These are phyloP conservation scores for Suhomyces bribrorum DNA, from an alignment of 1,139 yeast genomes.

Conservation along the genomic window DNA sequence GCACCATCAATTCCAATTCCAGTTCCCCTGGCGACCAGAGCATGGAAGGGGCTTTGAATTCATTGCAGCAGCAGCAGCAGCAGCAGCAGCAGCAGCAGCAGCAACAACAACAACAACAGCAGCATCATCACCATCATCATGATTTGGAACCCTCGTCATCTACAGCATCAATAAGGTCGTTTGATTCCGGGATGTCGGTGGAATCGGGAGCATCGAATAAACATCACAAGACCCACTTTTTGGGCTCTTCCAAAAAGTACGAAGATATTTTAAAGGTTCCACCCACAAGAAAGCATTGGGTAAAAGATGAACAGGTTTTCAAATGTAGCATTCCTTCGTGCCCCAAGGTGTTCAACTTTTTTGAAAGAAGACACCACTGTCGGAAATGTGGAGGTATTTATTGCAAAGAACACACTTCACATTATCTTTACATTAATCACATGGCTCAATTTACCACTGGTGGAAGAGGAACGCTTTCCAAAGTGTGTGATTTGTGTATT, in stretches of 20 bases:
- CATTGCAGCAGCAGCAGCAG: slow-evolving; percentile 7
- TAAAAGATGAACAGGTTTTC: slow-evolving; percentile 63
- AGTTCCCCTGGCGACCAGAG: slow-evolving; percentile 10
- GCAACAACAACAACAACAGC: too few relatives aligned
- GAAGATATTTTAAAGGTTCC: slow-evolving; percentile 41
- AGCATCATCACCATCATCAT: too few relatives aligned
- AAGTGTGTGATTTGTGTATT: slow-evolving; percentile 79
- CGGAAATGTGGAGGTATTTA: slow-evolving; percentile 91
- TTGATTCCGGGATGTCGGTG: slow-evolving; percentile 36
- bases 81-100: too few relatives aligned
- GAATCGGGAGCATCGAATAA: slow-evolving; percentile 28
- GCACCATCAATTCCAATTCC: slow-evolving; percentile 6
- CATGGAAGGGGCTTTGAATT: slow-evolving; percentile 12
- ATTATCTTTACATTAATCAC: slow-evolving; percentile 60
- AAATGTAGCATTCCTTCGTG: slow-evolving; percentile 66
- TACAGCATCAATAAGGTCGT: slow-evolving; percentile 35
- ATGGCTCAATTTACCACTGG: slow-evolving; percentile 76
- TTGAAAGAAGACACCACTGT: slow-evolving; percentile 92
- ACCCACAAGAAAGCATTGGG: slow-evolving; percentile 77
- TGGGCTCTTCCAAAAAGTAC: slow-evolving; percentile 19
- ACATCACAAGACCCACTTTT: slow-evolving; percentile 8
- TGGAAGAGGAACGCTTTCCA: slow-evolving; percentile 68
- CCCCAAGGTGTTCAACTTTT: slow-evolving; percentile 61
- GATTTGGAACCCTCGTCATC: slow-evolving; percentile 19
- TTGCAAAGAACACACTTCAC: slow-evolving; percentile 68